A percentile compares a stretch with the other conserved stretches of the same genome.
phyloP scores from a whole-genome alignment of 192 early-diverging fungal species.

The Coemansia sp. region DNA sequence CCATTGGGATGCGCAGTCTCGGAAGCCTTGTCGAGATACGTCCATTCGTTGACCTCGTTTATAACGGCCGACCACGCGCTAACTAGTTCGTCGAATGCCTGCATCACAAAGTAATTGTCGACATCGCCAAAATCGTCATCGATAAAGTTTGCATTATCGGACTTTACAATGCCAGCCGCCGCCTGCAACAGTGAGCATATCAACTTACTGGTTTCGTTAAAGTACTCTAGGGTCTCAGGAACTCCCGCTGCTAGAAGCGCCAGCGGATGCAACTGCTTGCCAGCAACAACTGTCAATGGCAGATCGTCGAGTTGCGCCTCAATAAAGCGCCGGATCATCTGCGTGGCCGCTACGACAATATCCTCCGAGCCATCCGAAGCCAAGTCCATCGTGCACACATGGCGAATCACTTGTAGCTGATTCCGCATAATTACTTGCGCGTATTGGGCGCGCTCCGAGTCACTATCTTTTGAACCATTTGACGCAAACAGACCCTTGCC shows the following conservation, averaged over 20 bases:
- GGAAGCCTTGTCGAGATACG: constrained; percentile 22
- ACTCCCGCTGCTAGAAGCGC: constrained; percentile 35
- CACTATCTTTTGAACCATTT: constrained; percentile 13
- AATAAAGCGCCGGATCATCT: constrained; percentile 51
- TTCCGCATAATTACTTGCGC: constrained; percentile 40
- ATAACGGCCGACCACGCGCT: constrained; percentile 48
- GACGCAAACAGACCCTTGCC: constrained; percentile 39
- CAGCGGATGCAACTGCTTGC: constrained; percentile 30
- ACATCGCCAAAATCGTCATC: constrained; percentile 53
- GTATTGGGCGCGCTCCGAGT: constrained; percentile 35
- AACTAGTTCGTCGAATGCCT: constrained; percentile 54
- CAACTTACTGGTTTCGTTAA: constrained; percentile 46
- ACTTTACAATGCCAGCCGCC: constrained; percentile 31
- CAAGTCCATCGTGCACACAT: constrained; percentile 46
- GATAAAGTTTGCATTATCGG: constrained; percentile 27
- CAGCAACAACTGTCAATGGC: constrained; percentile 17
- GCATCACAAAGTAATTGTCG: constrained; percentile 55
- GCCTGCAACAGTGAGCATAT: constrained; percentile 45
- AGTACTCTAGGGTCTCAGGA: constrained; percentile 46
- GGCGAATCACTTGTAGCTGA: constrained; percentile 46
- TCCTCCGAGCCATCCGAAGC: constrained; percentile 40
- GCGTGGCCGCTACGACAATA: constrained; percentile 45
- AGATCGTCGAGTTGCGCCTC: constrained; percentile 47
- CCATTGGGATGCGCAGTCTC: not conserved
- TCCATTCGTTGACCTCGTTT: constrained; percentile 39